phyloP scores from a whole-genome alignment of 805 yeast genomes.

The Helenozyma rhizophorensis region DNA sequence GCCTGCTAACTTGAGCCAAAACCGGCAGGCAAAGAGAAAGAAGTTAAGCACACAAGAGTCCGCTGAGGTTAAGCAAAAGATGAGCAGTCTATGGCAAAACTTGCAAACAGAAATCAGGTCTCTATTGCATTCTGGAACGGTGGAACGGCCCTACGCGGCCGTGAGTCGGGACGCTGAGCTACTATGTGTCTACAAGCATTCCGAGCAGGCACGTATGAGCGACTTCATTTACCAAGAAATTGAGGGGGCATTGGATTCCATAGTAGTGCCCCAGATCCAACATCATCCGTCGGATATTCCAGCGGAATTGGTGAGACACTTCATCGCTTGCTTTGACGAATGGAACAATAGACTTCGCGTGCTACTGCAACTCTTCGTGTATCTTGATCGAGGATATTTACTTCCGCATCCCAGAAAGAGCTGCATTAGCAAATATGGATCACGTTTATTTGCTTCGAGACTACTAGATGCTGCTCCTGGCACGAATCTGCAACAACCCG shows the following conservation, averaged over 20 bases:
- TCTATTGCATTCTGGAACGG: conserved; percentile 1
- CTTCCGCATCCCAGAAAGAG: conserved; percentile 27
- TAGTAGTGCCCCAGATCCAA: conserved; percentile 8
- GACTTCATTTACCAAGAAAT: conserved; percentile 18
- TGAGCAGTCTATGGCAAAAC: conserved; percentile 1
- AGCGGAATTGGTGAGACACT: conserved; percentile 1
- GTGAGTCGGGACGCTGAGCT: conserved; percentile 26
- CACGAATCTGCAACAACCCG: too few relatives aligned
- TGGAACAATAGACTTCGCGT: conserved; percentile 24
- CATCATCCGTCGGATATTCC: conserved; percentile 1
- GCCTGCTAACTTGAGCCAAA: too few relatives aligned
- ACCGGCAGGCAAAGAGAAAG: too few relatives aligned
- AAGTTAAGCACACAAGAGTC: too few relatives aligned
- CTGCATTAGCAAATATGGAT: conserved; percentile 24
- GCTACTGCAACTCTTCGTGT: conserved; percentile 29
- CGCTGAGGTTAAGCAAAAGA: conserved; percentile 2
- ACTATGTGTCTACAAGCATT: conserved; percentile 27
- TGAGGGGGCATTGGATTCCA: conserved; percentile 11
- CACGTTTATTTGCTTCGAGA: conserved; percentile 18
- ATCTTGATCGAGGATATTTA: conserved; percentile 33
- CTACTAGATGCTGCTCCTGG: too few relatives aligned
- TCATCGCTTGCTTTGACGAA: conserved; percentile 12
- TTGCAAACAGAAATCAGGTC: conserved; percentile 1
- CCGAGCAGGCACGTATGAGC: conserved; percentile 29
- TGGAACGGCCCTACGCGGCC: conserved; percentile 4